phyloP scores from a whole-genome alignment of 345 rosid species.

The Eucalyptus coolabah region DNA sequence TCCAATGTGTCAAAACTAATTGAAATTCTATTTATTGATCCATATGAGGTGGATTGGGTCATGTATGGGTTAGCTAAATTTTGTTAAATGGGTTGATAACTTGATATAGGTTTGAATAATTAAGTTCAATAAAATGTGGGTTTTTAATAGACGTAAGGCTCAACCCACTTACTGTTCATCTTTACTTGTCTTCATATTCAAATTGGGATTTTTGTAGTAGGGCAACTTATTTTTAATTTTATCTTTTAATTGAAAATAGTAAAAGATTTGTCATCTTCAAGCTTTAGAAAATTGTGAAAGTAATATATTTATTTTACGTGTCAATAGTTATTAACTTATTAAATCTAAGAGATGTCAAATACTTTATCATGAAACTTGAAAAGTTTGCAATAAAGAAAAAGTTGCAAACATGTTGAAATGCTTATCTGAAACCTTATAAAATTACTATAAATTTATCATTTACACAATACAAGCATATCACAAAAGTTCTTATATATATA shows the following conservation, averaged over 20 bases:
- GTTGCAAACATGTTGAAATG: not conserved
- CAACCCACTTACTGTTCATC: not conserved
- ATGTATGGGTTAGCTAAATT: not conserved
- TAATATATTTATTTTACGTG: too few relatives aligned
- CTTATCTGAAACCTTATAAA: not conserved
- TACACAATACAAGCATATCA: not conserved
- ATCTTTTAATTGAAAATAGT: too few relatives aligned
- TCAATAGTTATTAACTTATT: too few relatives aligned
- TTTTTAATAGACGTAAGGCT: not conserved
- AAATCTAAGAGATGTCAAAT: not conserved
- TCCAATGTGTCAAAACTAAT: not conserved
- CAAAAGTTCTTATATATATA: too few relatives aligned
- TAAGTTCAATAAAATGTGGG: not conserved
- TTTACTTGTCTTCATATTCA: not conserved
- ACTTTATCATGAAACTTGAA: too few relatives aligned
- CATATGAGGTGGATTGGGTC: not conserved
- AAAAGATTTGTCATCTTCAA: not conserved
- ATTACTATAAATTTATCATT: too few relatives aligned
- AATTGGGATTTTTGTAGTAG: not conserved
- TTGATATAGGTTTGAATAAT: not conserved
- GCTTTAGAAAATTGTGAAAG: not conserved
- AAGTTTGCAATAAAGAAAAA: not conserved
- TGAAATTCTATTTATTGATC: not conserved
- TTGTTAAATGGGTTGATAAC: not conserved
- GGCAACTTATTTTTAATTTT: too few relatives aligned